A percentile compares a stretch with the other conserved stretches of the same genome.
Evolutionary conservation across 495 filamentous ascomycete species (phyloP).

Genomic region (Collariella sp.): DNA sequence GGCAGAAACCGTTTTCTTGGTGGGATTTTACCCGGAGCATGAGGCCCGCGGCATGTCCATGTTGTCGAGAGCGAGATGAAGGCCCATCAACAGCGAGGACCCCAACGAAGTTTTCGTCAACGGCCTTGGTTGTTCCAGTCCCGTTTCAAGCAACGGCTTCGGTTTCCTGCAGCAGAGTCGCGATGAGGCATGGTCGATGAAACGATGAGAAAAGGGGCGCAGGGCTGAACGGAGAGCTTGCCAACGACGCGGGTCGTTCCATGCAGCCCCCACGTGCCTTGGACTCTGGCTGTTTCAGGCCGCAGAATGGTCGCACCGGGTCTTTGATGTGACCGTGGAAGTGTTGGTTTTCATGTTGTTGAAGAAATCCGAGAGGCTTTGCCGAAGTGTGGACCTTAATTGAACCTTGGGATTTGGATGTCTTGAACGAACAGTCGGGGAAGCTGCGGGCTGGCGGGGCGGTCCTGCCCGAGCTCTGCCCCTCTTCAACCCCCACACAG

Average conservation of each 20-base stretch:
- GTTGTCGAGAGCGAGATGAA: background rate
- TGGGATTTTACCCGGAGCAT: background rate
- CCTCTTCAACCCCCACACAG: background rate
- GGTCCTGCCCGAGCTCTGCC: background rate
- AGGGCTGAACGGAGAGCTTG: constrained; percentile 1
- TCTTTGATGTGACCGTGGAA: no score
- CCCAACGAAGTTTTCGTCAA: no score
- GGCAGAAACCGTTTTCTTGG: background rate
- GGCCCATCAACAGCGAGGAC: background rate
- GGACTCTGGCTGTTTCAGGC: background rate
- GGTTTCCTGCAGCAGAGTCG: background rate
- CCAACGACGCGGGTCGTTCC: background rate
- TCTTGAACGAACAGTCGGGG: background rate
- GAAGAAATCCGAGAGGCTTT: no score
- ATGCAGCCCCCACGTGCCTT: background rate
- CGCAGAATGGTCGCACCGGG: background rate
- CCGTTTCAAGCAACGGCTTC: constrained; percentile 1
- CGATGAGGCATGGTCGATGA: background rate
- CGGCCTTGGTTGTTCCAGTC: background rate
- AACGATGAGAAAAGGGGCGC: background rate
- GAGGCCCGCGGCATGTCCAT: background rate
- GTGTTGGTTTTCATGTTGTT: no score
- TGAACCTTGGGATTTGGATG: no score
- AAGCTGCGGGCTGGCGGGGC: background rate
- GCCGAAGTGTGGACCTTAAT: no score